Percentiles rank a stretch among this genome's conserved stretches.
phyloP scores from a whole-genome alignment of 129 eudicot genomes.

The Artemisia tridentata region DNA sequence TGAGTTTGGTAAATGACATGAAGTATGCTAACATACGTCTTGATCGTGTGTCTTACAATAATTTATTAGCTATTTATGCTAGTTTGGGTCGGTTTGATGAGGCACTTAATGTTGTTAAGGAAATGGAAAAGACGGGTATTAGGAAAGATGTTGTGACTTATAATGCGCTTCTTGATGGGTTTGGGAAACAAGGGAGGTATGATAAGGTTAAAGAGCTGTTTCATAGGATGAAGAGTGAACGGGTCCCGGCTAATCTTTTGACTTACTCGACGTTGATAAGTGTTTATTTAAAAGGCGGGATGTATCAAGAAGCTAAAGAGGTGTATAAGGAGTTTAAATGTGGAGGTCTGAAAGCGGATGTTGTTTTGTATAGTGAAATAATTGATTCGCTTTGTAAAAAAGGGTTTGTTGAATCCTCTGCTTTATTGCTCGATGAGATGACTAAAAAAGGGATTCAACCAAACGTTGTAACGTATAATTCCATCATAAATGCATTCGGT shows the following conservation, averaged over 20 bases:
- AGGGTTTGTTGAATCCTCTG: constrained; percentile 85
- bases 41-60: constrained; percentile 86
- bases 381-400: constrained; percentile 92
- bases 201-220: constrained; percentile 74
- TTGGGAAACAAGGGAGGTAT: constrained; percentile 91
- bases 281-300: constrained; percentile 76
- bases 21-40: constrained; percentile 62
- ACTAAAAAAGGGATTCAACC: constrained; percentile 85
- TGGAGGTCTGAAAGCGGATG: constrained; percentile 86
- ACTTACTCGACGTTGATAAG: constrained; percentile 85
- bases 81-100: constrained; percentile 91
- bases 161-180: constrained; percentile 84
- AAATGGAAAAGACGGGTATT: constrained; percentile 87
- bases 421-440: constrained; percentile 85
- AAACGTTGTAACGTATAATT: constrained; percentile 92
- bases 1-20: constrained; percentile 77
- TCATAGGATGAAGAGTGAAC: constrained; percentile 63
- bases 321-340: constrained; percentile 71
- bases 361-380: constrained; percentile 88
- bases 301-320: constrained; percentile 72
- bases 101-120: constrained; percentile 72
- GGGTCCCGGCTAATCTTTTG: constrained; percentile 68
- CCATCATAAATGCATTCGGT: constrained; percentile 97
- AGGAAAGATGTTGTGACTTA: constrained; percentile 92
- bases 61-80: constrained; percentile 74